Base-by-base conservation (phyloP, 2,329 filamentous ascomycete genomes). In the Fusarium tjaetaba region DNA sequence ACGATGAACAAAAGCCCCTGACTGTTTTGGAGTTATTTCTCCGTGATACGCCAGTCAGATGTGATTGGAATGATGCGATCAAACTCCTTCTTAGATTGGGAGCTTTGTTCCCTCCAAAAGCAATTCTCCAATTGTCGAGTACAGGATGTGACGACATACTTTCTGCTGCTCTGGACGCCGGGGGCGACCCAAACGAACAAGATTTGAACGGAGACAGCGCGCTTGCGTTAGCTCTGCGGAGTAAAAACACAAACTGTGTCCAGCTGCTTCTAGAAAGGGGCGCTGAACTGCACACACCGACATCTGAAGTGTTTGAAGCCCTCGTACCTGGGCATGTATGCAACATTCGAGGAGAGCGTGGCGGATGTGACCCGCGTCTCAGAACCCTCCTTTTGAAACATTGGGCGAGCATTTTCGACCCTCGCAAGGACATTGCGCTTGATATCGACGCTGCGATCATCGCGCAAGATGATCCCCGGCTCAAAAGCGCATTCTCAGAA, bases 201-300 rank as follows among this genome's bases (percentile, higher is more conserved):
- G 0, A 3, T 16, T 1, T 0, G 0, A 0, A 2, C 4, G 22
- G 4, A 22, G 0, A 13, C 4, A 16, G 1, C 22, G 20, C 22
- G 7, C 46, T 51, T 18, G 3, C 3, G 22, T 18, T 9, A 3
- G 46, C 46, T 18, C 3, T 51, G 0, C 14, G 0, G 3, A n/a
- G 0, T 0, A 2, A 30, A 13, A 24, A 9, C 4, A 34, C 22
- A 18, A 18, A 34, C 0, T 51, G 15, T 4, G 10, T 24, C 1
- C 6, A 18, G 3, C 0, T 49, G 4, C 28, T 49, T 9, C 28
- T 49, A 13, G 28, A 49, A 34, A 49, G 3, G 3, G 28, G 46
- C 4, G 46, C 46, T 13, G 0, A 9, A 6, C 6, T 24, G 3
- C 6, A 24, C 11, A 24, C 22, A 18, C 7, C 4, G 0, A 51